Percentiles rank a stretch among this genome's conserved stretches.
Evolutionary conservation across 768 basidiomycete species (phyloP).

Genomic region (Epithele typhae): DNA sequence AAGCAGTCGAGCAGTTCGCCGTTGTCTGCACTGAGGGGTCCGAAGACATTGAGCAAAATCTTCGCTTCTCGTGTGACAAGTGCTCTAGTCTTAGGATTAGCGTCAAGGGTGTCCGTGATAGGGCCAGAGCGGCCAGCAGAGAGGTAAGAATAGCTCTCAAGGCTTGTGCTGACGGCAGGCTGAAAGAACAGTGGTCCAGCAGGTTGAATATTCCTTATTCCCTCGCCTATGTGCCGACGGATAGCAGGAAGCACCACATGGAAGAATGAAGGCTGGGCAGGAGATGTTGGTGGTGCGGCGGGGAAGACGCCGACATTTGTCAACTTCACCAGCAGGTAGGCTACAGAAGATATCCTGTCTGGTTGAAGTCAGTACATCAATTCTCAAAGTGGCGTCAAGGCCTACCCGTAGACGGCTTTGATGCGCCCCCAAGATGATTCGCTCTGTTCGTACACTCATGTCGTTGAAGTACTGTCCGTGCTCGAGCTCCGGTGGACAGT

Average conservation of each 20-base stretch:
- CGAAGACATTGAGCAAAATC: slow-evolving; percentile 52
- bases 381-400: too few species aligned
- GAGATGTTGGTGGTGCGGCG: slow-evolving; percentile 39
- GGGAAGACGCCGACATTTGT: slow-evolving; percentile 68
- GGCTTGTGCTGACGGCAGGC: slow-evolving; percentile 46
- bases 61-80: slow-evolving; percentile 49
- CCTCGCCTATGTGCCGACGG: slow-evolving; percentile 33
- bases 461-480: slow-evolving; percentile 52
- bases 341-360: slow-evolving; percentile 41
- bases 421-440: too few species aligned
- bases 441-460: slow-evolving; percentile 49
- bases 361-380: too few species aligned
- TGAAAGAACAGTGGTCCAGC: slow-evolving; percentile 46
- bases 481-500: slow-evolving; percentile 46
- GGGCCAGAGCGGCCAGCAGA: slow-evolving; percentile 46
- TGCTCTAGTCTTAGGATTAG: slow-evolving; percentile 32
- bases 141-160: slow-evolving; percentile 59
- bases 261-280: slow-evolving; percentile 75
- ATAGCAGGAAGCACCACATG: slow-evolving; percentile 44
- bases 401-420: too few species aligned
- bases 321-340: slow-evolving; percentile 60
- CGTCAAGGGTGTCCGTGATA: slow-evolving; percentile 27
- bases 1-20: slow-evolving; percentile 49
- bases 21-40: slow-evolving; percentile 37
- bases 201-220: slow-evolving; percentile 35